These are phyloP conservation scores for Phalaenopsis aphrodite DNA, from an alignment of 106 monocot species.

Conservation along the genomic window DNA sequence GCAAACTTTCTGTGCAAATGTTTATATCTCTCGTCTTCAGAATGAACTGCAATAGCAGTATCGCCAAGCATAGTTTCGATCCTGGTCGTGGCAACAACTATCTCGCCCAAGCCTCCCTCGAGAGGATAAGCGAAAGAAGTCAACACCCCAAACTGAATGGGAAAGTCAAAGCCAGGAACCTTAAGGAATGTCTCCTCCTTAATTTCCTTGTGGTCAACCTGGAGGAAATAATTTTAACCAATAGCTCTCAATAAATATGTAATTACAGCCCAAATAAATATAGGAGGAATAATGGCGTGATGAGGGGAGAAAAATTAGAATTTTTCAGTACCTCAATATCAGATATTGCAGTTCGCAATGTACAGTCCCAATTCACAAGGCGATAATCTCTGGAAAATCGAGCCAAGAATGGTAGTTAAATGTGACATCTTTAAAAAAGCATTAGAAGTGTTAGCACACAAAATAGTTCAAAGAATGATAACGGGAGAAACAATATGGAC, in stretches of 20 bases:
- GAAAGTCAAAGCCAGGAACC: slow-evolving; percentile 66
- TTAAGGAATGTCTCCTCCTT: slow-evolving; percentile 66
- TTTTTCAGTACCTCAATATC: slow-evolving; percentile 70
- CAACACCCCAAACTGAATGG: slow-evolving; percentile 79
- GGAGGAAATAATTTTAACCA: background rate
- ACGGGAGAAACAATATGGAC: too few species aligned
- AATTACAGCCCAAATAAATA: background rate
- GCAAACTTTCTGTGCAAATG: slow-evolving; percentile 90
- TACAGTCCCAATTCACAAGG: slow-evolving; percentile 98
- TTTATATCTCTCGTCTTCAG: slow-evolving; percentile 66
- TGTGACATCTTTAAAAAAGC: background rate
- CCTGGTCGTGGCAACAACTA: slow-evolving; percentile 93
- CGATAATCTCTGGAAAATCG: slow-evolving; percentile 63
- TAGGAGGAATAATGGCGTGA: background rate
- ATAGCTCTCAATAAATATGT: background rate
- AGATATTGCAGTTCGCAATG: slow-evolving; percentile 87
- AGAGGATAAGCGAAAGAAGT: slow-evolving; percentile 88
- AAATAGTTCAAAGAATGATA: background rate
- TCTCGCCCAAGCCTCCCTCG: slow-evolving; percentile 69
- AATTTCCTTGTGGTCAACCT: slow-evolving; percentile 90
- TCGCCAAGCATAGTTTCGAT: slow-evolving; percentile 99
- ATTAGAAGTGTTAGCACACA: background rate
- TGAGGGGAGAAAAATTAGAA: background rate
- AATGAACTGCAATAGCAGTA: slow-evolving; percentile 92
- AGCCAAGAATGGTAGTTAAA: background rate